Evolutionary conservation across 441 rosid genomes (phyloP), one percentile per base, ranked within the genome.

Genomic region (Theobroma grandiflorum): DNA sequence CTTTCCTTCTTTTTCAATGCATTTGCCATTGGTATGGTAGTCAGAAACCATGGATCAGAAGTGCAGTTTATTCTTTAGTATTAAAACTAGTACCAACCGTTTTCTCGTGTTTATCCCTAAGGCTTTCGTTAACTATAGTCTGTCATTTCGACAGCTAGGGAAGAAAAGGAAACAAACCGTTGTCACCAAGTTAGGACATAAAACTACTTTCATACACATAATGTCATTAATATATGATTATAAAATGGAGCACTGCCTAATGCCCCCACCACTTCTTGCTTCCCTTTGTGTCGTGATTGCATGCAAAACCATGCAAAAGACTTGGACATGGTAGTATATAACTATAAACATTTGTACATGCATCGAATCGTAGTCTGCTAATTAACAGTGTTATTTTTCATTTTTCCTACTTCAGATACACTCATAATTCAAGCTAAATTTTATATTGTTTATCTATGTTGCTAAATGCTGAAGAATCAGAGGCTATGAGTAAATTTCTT

Each of bases 241-340:
- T 63, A 33, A 37, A 37, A 33, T 64, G 5, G 33, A 42, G 37
- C 73, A 10, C 10, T 20, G 20, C 58, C 20, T 15, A 49, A 47
- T 43, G 65, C 40, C 37, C 49, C 47, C 26, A 40, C 38, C 64
- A 74, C 55, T 58, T 74, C 26, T 42, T 38, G 55, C 67, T 58
- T 58, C 38, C 9, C 45, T 16, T 53, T 52, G 15, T 58, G 12
- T 74, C 67, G 45, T 55, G 77, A 74, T 47, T 70, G 67, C 67
- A 58, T 74, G 67, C 67, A 74, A 74, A 58, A 42, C n/a, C 53
- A 74, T 58, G 66, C 77, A 74, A 58, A 15, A 26, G 37, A 55
- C 67, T 11, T 37, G 2, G 31, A 26, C 31, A 26, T 53, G n/a
- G 10, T 55, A 16, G 10, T 35, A 63, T 35, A 61, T 14, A 14